phyloP scores from a whole-genome alignment of 2,329 filamentous ascomycete species.

The Exophiala calicioides region DNA sequence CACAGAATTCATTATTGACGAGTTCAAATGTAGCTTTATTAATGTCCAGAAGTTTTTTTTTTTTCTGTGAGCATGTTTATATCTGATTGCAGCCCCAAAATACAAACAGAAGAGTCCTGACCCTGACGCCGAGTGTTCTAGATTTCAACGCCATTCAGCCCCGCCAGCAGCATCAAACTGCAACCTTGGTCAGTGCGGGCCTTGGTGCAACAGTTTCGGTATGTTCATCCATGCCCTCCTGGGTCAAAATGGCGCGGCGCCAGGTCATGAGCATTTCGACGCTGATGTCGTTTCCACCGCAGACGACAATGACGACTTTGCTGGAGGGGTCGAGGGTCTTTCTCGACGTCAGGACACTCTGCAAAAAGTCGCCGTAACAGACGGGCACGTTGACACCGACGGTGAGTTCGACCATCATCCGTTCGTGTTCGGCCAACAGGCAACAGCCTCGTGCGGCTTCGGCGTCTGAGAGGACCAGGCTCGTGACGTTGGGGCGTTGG shows the following conservation, averaged over 20 bases:
- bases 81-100: too few species aligned
- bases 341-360: background rate
- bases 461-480: constrained; percentile 67
- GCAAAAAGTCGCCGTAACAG: constrained; percentile 2
- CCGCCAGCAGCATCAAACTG: too few species aligned
- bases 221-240: background rate
- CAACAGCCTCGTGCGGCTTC: constrained; percentile 78
- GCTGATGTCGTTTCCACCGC: constrained; percentile 71
- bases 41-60: too few species aligned
- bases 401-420: constrained; percentile 76
- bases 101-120: too few species aligned
- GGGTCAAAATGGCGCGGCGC: constrained; percentile 14
- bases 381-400: constrained; percentile 72
- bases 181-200: background rate
- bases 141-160: too few species aligned
- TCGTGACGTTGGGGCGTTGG: constrained; percentile 52
- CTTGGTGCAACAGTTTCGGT: background rate
- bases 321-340: constrained; percentile 58
- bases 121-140: too few species aligned
- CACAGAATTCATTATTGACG: too few species aligned
- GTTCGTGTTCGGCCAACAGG: constrained; percentile 76
- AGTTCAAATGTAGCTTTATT: too few species aligned
- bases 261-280: constrained; percentile 63
- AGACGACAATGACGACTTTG: constrained; percentile 81
- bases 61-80: too few species aligned